A percentile compares a stretch with the other conserved stretches of the same genome.
phyloP scores from a whole-genome alignment of 108 stramenopile species.

The Nitzschia inconspicua region DNA sequence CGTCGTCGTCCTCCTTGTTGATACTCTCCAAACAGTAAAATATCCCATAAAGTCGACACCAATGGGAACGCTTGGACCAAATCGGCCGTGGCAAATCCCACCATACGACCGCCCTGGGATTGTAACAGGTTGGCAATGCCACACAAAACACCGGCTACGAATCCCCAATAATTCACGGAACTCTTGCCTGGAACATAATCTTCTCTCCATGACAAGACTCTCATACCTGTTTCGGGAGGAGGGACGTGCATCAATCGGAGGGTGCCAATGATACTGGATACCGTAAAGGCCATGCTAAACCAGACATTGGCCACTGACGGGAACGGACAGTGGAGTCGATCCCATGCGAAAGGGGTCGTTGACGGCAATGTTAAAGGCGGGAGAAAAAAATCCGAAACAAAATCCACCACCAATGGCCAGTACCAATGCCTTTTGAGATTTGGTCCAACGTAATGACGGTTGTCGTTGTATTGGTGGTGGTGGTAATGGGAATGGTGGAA shows the following conservation, averaged over 20 bases:
- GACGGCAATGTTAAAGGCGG: conserved; percentile 49
- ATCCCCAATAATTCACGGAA: conserved; percentile 7
- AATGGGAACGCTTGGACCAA: conserved; percentile 51
- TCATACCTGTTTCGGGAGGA: conserved; percentile 1
- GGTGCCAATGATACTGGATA: conserved; percentile 21
- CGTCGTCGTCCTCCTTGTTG: too few species aligned
- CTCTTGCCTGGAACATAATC: background rate
- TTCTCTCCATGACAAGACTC: too few species aligned
- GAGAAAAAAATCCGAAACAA: conserved; percentile 49
- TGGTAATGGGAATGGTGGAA: too few species aligned
- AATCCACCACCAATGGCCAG: conserved; percentile 33
- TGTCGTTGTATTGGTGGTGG: too few species aligned
- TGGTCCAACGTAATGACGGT: too few species aligned
- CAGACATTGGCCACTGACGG: conserved; percentile 27
- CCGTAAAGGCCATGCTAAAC: conserved; percentile 40
- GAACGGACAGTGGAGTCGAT: conserved; percentile 8
- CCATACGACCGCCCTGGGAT: conserved; percentile 40
- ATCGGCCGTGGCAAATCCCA: conserved; percentile 48
- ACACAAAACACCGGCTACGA: conserved; percentile 36
- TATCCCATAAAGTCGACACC: conserved; percentile 47
- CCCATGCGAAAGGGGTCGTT: conserved; percentile 35
- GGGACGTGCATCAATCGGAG: conserved; percentile 17
- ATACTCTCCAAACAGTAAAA: conserved; percentile 41
- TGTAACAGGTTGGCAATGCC: conserved; percentile 46
- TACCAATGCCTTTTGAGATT: conserved; percentile 12